Base-by-base conservation (phyloP, 202 grass and related monocot genomes). In the Carex arenaria region DNA sequence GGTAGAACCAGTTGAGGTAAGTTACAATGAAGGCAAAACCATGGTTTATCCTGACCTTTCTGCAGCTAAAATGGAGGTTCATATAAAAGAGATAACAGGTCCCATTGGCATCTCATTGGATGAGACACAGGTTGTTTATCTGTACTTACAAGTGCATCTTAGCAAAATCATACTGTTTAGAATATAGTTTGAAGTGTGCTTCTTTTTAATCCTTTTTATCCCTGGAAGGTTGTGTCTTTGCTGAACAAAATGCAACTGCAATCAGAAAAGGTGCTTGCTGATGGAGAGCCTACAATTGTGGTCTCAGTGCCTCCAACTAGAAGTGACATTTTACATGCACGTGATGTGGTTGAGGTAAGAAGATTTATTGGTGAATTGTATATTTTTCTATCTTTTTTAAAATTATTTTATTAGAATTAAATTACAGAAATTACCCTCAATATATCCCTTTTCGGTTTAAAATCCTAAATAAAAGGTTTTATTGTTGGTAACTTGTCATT, bases 241-340 rank as follows among this genome's bases (percentile, higher is more conserved):
- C 84, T 98, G 63, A 98, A 93, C 62, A 98, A 93, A 89, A 98
- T 98, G 93, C 95, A 98, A 89, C 57, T 98, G 72, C 89, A 90
- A 95, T 93, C 95, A 40, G 85, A 87, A 85, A 88, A 57, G 51
- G 70, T 66, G 36, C n/a, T 69, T 52, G 84, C 85, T 52, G 85
- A 86, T n/a, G 89, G 83, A 17, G 71, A 89, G 28, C 43, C 83
- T 92, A 68, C 64, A 67, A 91, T 98, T 87, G 65, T 81, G n/a
- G 86, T 93, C 11, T 91, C 91, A 74, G 89, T 98, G 78, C 95
- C 93, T 90, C 93, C 95, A 63, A 95, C 95, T n/a, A 93, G 95
- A 87, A 98, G 95, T 78, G 95, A 98, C 66, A 90, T 98, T 89
- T 63, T 98, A 55, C 95, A 98, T 84, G 89, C 91, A 19, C 85